Conservation (phyloP, 495 filamentous ascomycete genomes). For the Alectoria sarmentosa region DNA sequence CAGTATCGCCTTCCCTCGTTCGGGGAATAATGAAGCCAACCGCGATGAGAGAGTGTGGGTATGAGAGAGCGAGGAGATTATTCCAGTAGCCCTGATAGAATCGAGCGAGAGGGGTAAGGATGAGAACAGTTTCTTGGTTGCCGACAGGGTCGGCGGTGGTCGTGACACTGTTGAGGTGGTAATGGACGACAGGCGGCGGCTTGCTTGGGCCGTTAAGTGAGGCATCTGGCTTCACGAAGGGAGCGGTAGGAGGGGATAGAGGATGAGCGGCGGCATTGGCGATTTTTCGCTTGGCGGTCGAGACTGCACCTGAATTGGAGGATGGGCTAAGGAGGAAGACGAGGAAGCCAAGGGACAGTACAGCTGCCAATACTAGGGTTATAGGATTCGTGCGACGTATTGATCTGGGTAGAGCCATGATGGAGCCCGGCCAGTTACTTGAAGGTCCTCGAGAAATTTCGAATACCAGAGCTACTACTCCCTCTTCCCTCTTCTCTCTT, state of each 20-base stretch:
- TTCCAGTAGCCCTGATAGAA: conserved; percentile 97
- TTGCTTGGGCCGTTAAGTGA: conserved; percentile 48
- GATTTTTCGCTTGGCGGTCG: conserved; percentile 42
- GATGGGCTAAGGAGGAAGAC: conserved; percentile 52
- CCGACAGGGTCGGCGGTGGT: conserved; percentile 62
- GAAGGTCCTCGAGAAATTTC: conserved; percentile 7
- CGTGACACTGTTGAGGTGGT: conserved; percentile 89
- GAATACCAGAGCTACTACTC: conserved; percentile 6
- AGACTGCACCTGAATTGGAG: conserved; percentile 39
- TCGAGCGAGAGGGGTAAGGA: conserved; percentile 84
- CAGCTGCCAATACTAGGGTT: conserved; percentile 52
- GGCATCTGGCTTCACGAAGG: conserved; percentile 63
- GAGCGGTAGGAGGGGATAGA: conserved; percentile 75
- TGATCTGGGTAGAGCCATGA: conserved; percentile 50
- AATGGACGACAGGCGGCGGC: conserved; percentile 86
- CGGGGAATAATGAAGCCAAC: conserved; percentile 96
- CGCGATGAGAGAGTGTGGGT: conserved; percentile 90
- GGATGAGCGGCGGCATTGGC: conserved; percentile 60
- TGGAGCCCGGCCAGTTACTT: conserved; percentile 2
- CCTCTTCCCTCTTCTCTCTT: too few species aligned
- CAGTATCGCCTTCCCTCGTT: conserved; percentile 77
- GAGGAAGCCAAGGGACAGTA: conserved; percentile 57
- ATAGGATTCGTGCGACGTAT: conserved; percentile 63
- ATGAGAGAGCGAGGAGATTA: conserved; percentile 75
- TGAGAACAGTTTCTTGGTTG: conserved; percentile 79